Conservation (phyloP, 2,329 filamentous ascomycete genomes). For the Colletotrichum zoysiae region DNA sequence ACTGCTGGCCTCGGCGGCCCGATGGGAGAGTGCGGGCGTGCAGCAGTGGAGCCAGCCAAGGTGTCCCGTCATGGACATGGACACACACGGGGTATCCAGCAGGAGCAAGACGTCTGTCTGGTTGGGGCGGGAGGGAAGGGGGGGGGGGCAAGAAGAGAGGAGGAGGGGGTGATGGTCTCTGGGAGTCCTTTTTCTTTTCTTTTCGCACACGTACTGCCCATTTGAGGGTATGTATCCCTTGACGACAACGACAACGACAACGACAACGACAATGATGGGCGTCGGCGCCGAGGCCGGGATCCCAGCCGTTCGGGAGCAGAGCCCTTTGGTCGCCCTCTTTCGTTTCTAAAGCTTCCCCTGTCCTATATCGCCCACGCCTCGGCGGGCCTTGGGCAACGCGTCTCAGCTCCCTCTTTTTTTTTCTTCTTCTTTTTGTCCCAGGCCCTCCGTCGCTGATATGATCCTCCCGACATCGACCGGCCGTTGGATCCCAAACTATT, state of each 20-base stretch:
- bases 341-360: constrained; percentile 31
- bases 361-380: constrained; percentile 11
- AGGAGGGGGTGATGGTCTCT: too few relatives aligned
- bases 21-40: background rate
- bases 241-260: background rate
- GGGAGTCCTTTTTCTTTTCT: background rate
- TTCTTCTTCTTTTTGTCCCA: background rate
- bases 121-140: too few relatives aligned
- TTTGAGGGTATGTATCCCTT: too few relatives aligned
- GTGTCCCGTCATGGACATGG: background rate
- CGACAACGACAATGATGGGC: background rate
- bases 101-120: background rate
- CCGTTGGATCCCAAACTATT: background rate
- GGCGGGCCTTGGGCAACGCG: background rate
- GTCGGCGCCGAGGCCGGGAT: background rate
- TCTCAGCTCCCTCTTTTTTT: background rate
- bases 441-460: background rate
- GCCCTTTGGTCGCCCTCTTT: constrained; percentile 18
- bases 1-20: background rate
- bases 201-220: background rate
- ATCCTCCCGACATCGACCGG: background rate
- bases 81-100: background rate
- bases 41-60: background rate
- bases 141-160: too few relatives aligned
- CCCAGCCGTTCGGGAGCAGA: constrained; percentile 16